A percentile compares a stretch with the other conserved stretches of the same genome.
Evolutionary conservation across 805 yeast species (phyloP).

Genomic region (Candida yuanshanica): DNA sequence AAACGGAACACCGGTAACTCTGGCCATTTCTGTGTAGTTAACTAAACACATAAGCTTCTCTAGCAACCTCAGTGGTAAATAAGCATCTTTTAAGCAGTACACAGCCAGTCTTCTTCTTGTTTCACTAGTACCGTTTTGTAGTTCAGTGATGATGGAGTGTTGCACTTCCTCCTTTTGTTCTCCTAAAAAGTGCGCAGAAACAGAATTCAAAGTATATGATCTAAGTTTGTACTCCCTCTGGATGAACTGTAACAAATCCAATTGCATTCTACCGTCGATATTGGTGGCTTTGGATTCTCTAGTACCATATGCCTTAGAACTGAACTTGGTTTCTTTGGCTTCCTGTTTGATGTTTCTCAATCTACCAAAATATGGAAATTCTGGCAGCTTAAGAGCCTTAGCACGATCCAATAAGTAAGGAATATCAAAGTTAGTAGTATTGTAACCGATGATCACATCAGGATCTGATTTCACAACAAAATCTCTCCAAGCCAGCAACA

Average conservation of each 20-base stretch:
- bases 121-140: constrained; percentile 88
- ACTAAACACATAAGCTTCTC: constrained; percentile 95
- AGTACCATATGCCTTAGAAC: constrained; percentile 95
- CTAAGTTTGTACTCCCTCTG: constrained; percentile 94
- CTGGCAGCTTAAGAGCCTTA: constrained; percentile 50
- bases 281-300: constrained; percentile 87
- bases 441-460: constrained; percentile 95
- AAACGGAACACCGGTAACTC: constrained; percentile 98
- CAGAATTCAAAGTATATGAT: constrained; percentile 92
- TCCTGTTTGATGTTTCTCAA: constrained; percentile 64
- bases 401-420: constrained; percentile 93
- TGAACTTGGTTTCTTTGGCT: constrained; percentile 73
- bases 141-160: constrained; percentile 90
- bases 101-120: constrained; percentile 94
- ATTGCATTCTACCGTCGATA: constrained; percentile 93
- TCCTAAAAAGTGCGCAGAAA: constrained; percentile 85
- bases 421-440: constrained; percentile 89
- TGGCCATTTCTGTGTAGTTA: constrained; percentile 97
- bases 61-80: constrained; percentile 76
- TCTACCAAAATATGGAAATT: constrained; percentile 87
- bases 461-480: constrained; percentile 85
- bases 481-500: constrained; percentile 82
- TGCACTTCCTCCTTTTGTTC: constrained; percentile 99
- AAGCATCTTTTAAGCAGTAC: constrained; percentile 95
- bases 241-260: constrained; percentile 86